A percentile compares a stretch with the other conserved stretches of the same genome.
Evolutionary conservation across 1,284 basidiomycete species (phyloP).

Genomic region (Ganoderma meredithae): DNA sequence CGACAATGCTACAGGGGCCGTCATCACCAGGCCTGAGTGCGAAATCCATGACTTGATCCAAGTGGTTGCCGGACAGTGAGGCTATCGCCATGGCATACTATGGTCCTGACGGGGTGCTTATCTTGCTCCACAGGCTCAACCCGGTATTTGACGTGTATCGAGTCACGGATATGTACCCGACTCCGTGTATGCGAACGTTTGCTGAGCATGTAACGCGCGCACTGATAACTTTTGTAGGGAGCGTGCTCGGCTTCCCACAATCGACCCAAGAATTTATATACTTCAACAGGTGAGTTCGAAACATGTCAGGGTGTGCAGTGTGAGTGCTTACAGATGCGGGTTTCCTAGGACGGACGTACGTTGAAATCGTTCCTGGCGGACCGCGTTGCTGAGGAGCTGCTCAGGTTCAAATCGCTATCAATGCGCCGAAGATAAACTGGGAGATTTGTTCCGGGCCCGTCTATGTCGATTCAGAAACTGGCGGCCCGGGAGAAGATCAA

Average conservation of each 20-base stretch:
- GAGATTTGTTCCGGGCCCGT: slow-evolving; percentile 52
- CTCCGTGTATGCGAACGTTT: slow-evolving; percentile 37
- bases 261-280: slow-evolving; percentile 58
- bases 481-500: slow-evolving; percentile 42
- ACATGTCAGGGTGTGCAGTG: not conserved
- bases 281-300: slow-evolving; percentile 41
- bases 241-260: slow-evolving; percentile 61
- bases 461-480: slow-evolving; percentile 50
- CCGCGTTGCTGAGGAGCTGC: not conserved
- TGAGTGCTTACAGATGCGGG: not conserved
- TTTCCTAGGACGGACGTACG: slow-evolving; percentile 47
- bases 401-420: slow-evolving; percentile 65
- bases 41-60: slow-evolving; percentile 51
- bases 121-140: slow-evolving; percentile 49
- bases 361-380: not conserved
- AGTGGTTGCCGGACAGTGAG: slow-evolving; percentile 48
- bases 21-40: slow-evolving; percentile 44
- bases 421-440: slow-evolving; percentile 67
- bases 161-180: slow-evolving; percentile 46
- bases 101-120: not conserved
- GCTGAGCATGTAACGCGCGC: not conserved
- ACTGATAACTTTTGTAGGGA: slow-evolving; percentile 49
- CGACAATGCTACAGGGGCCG: slow-evolving; percentile 35
- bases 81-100: not conserved
- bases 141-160: slow-evolving; percentile 59